These are phyloP conservation scores for Colletotrichum theobromicola DNA, from an alignment of 2,329 filamentous ascomycete species.

Conservation along the genomic window DNA sequence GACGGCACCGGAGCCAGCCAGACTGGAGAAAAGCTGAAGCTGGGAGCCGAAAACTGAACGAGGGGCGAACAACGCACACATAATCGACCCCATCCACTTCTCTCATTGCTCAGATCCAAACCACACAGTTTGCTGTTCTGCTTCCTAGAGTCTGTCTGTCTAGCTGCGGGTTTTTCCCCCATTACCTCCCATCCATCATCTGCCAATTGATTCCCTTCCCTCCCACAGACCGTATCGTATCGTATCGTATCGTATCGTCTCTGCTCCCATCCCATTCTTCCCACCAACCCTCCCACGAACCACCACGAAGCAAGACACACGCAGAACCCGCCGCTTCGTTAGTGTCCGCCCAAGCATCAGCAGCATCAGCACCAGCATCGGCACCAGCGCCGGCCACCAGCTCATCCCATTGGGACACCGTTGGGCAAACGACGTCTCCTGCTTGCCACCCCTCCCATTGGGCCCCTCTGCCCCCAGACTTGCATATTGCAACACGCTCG, in stretches of 20 bases:
- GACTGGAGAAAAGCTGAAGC: not conserved
- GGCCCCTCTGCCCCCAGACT: constrained; percentile 18
- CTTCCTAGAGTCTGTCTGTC: not conserved
- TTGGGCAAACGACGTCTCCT: constrained; percentile 12
- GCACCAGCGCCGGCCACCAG: not conserved
- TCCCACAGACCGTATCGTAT: not conserved
- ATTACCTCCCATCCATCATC: not conserved
- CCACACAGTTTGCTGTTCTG: not conserved
- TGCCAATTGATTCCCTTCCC: too few relatives aligned
- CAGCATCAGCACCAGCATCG: not conserved
- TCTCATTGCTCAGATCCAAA: not conserved
- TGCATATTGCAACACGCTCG: constrained; percentile 33
- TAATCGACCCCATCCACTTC: constrained; percentile 6
- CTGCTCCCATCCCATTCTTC: not conserved
- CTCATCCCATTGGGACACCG: constrained; percentile 13
- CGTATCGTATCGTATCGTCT: too few relatives aligned
- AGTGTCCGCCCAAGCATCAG: not conserved
- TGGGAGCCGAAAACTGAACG: not conserved
- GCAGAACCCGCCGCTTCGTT: not conserved
- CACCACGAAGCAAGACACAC: not conserved
- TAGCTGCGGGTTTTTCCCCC: not conserved
- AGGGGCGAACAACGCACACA: constrained; percentile 21
- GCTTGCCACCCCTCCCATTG: constrained; percentile 19
- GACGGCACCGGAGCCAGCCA: not conserved
- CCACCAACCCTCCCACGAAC: not conserved